Evolutionary conservation across 192 early-diverging fungal genomes (phyloP), one percentile per base, ranked within the genome.

Genomic region (Linderina pennispora): DNA sequence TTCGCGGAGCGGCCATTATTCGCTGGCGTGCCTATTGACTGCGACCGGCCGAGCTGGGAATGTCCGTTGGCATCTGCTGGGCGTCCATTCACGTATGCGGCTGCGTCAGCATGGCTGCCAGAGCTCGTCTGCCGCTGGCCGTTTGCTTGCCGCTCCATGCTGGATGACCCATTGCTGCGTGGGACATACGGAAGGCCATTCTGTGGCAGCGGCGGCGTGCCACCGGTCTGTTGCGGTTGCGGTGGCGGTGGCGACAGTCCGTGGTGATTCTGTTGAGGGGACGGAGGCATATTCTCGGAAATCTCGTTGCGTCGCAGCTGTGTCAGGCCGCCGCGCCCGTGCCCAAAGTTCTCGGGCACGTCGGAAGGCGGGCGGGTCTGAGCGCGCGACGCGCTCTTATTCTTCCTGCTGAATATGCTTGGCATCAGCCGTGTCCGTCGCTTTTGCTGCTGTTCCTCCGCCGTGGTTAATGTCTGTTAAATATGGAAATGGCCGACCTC

Each of bases 381-480:
- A 3, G 49, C 33, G 16, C 66, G 66, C 46, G 54, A 23, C 2
- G 25, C 43, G 44, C 59, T 54, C 59, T 70, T 66, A 50, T 42
- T 61, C 31, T 70, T 70, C 40, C 66, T 62, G 42, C 66, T 57
- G 36, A 70, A 70, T 36, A 70, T 45, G 48, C 66, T 70, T 11
- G 66, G 66, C 66, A 70, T 70, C 15, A 23, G 22, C 36, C 19
- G 22, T 23, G 13, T 45, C 43, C 25, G 26, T 36, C 44, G 42
- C 39, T 32, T 26, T 31, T 34, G 34, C 23, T 48, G 32, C 20
- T 16, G 20, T 26, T 48, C 34, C 15, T 37, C 36, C 46, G 46
- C 21, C 14, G 36, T 24, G 13, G 44, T 6, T 36, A 16, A 23
- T 25, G 34, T 23, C n/a, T n/a, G n/a, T n/a, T n/a, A n/a, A n/a